A percentile compares a stretch with the other conserved stretches of the same genome.
Conservation (phyloP, 106 monocot species). For the Triglochin maritima region DNA sequence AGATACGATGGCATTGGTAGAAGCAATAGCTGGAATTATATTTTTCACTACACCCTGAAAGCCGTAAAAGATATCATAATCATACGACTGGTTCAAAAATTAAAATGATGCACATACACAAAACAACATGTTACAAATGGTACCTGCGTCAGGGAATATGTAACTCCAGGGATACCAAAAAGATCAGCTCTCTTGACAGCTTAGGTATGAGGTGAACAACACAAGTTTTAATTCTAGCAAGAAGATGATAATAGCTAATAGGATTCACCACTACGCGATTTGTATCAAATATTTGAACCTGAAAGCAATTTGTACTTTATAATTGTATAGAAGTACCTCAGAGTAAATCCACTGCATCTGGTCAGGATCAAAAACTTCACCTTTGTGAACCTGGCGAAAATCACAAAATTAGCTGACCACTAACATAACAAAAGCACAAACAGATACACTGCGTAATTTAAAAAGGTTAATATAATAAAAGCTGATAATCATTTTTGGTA, state of each 20-base stretch:
- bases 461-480: slow-evolving; percentile 1
- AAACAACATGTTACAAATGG: slow-evolving; percentile 40
- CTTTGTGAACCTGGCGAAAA: slow-evolving; percentile 52
- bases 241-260: too few relatives aligned
- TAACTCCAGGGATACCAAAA: slow-evolving; percentile 97
- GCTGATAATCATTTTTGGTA: too few relatives aligned
- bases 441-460: not conserved
- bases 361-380: slow-evolving; percentile 89
- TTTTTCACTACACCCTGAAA: slow-evolving; percentile 97
- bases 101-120: slow-evolving; percentile 70
- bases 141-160: slow-evolving; percentile 96
- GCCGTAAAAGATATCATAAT: slow-evolving; percentile 1
- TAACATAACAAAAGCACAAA: not conserved
- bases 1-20: slow-evolving; percentile 96
- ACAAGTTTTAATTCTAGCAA: slow-evolving; percentile 9
- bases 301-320: not conserved
- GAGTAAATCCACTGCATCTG: slow-evolving; percentile 98
- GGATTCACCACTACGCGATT: too few relatives aligned
- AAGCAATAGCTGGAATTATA: slow-evolving; percentile 99
- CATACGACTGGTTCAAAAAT: not conserved
- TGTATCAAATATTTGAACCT: too few relatives aligned
- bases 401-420: slow-evolving; percentile 7
- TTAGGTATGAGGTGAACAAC: slow-evolving; percentile 19
- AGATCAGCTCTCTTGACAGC: slow-evolving; percentile 96
- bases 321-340: slow-evolving; percentile 33